A percentile compares a stretch with the other conserved stretches of the same genome.
Conservation (phyloP, 2,329 filamentous ascomycete species). For the Phyllosticta paracitricarpa region DNA sequence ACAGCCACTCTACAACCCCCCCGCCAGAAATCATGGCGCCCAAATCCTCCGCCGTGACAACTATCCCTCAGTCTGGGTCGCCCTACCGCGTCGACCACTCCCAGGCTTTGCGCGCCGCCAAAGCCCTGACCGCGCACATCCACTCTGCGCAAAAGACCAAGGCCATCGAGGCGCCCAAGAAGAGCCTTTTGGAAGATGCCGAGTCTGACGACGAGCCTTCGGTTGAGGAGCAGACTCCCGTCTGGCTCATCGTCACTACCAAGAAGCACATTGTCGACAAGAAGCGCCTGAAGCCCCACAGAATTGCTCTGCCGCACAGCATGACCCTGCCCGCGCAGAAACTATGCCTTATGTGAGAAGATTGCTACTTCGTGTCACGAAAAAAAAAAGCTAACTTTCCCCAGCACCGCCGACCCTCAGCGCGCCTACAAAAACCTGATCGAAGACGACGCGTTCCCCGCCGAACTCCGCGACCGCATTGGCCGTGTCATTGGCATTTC, state of each 20-base stretch:
- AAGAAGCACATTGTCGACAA: slow-evolving; percentile 63
- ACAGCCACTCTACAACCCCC: background rate
- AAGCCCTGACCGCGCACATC: slow-evolving; percentile 49
- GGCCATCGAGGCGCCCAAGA: slow-evolving; percentile 40
- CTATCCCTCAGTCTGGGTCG: slow-evolving; percentile 24
- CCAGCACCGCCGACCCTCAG: slow-evolving; percentile 66
- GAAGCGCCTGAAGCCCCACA: slow-evolving; percentile 70
- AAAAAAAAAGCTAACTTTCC: background rate
- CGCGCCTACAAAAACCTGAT: slow-evolving; percentile 85
- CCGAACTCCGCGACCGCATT: slow-evolving; percentile 38
- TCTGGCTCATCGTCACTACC: slow-evolving; percentile 54
- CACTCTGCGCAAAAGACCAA: slow-evolving; percentile 39
- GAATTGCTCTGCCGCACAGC: slow-evolving; percentile 42
- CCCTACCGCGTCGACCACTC: slow-evolving; percentile 35
- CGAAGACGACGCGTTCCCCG: slow-evolving; percentile 52
- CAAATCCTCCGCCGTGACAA: slow-evolving; percentile 26
- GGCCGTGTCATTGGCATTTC: slow-evolving; percentile 62
- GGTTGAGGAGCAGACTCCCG: slow-evolving; percentile 39
- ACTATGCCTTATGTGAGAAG: slow-evolving; percentile 8
- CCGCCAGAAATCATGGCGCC: slow-evolving; percentile 16
- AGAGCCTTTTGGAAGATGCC: slow-evolving; percentile 44
- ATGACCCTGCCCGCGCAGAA: background rate
- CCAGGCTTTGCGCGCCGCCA: slow-evolving; percentile 50
- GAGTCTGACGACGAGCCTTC: slow-evolving; percentile 20
- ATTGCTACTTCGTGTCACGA: no score